Evolutionary conservation across 2,329 filamentous ascomycete genomes (phyloP).

Genomic region (Aspergillus alliaceus): DNA sequence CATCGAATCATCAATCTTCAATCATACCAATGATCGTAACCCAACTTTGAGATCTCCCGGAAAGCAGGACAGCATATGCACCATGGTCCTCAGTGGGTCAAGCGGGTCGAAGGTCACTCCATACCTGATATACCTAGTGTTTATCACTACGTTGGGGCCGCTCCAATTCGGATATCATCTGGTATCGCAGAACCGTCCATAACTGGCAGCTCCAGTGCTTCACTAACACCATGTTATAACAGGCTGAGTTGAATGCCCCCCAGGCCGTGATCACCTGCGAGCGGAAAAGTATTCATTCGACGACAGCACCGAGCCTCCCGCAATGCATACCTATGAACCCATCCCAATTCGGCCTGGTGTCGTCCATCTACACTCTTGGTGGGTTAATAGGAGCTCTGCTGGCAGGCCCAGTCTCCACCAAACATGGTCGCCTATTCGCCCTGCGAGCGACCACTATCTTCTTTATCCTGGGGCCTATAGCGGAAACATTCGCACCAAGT

Average conservation of each 20-base stretch:
- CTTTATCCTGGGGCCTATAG: conserved; percentile 71
- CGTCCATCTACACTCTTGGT: conserved; percentile 87
- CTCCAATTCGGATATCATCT: conserved; percentile 94
- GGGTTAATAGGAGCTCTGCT: conserved; percentile 80
- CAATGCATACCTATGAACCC: conserved; percentile 88
- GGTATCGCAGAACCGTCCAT: conserved; percentile 51
- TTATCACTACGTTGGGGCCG: conserved; percentile 78
- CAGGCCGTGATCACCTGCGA: conserved; percentile 90
- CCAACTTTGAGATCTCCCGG: not conserved
- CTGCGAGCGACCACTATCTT: conserved; percentile 77
- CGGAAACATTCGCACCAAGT: conserved; percentile 70
- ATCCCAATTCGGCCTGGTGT: conserved; percentile 78
- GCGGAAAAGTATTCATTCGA: conserved; percentile 52
- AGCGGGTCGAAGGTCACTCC: conserved; percentile 56
- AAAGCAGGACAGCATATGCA: conserved; percentile 1
- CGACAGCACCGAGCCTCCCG: conserved; percentile 35
- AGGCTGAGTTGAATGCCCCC: conserved; percentile 94
- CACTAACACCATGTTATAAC: conserved; percentile 13
- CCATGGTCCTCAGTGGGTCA: conserved; percentile 22
- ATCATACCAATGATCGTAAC: not conserved
- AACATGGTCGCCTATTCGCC: conserved; percentile 70
- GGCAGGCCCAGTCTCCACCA: conserved; percentile 76
- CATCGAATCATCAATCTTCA: not conserved
- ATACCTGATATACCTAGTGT: conserved; percentile 75
- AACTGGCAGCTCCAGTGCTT: not conserved